These are phyloP conservation scores for Allium sativum DNA, from an alignment of 106 monocot species.

Conservation along the genomic window DNA sequence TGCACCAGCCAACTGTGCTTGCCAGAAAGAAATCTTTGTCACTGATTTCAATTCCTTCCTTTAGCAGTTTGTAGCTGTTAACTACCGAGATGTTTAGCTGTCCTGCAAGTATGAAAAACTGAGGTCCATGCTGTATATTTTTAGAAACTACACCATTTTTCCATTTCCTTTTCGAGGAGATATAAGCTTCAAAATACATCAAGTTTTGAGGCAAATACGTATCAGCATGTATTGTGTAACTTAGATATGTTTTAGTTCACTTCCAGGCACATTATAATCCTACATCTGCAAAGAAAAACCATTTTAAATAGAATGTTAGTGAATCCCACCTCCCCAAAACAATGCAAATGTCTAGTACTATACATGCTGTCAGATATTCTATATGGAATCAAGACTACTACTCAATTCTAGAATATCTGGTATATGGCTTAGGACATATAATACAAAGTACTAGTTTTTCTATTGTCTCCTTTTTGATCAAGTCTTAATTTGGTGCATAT, in stretches of 20 bases:
- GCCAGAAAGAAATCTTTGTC: slow-evolving; percentile 68
- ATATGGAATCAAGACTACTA: too few species aligned
- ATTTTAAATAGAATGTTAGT: not conserved
- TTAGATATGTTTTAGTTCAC: slow-evolving; percentile 24
- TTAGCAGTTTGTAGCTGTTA: slow-evolving; percentile 88
- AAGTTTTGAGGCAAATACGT: not conserved
- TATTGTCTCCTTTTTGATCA: too few species aligned
- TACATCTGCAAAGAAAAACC: slow-evolving; percentile 56
- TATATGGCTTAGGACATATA: too few species aligned
- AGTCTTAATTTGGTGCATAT: too few species aligned
- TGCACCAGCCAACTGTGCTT: slow-evolving; percentile 90
- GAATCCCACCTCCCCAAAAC: too few species aligned
- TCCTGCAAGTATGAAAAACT: slow-evolving; percentile 23
- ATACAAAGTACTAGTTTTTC: too few species aligned
- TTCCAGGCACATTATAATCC: slow-evolving; percentile 97
- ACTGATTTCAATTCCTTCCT: slow-evolving; percentile 47
- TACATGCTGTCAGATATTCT: too few species aligned
- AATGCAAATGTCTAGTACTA: too few species aligned
- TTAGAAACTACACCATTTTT: too few species aligned
- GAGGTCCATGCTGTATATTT: too few species aligned
- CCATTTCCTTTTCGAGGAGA: not conserved
- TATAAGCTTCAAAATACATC: not conserved
- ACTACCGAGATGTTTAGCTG: slow-evolving; percentile 88
- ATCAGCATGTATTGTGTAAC: not conserved
- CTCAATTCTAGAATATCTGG: too few species aligned